phyloP scores from a whole-genome alignment of 116 monocot genomes.

The Cymodocea nodosa region DNA sequence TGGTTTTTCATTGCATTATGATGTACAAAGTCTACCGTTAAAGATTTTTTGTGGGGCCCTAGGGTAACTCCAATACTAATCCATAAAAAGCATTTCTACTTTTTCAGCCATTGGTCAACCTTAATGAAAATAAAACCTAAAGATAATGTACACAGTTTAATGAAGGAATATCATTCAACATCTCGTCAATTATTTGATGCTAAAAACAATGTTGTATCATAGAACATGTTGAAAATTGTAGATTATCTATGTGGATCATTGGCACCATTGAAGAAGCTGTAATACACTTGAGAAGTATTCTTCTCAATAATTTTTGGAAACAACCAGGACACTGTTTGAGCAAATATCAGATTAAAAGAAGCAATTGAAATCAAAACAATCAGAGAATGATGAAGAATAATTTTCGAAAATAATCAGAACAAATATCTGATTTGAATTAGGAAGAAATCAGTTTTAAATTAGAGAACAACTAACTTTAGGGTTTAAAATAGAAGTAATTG shows the following conservation, averaged over 20 bases:
- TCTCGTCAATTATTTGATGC: conserved; percentile 10
- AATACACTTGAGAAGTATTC: too few species aligned
- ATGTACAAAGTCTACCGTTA: conserved; percentile 22
- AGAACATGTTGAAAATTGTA: conserved; percentile 33
- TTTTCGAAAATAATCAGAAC: too few species aligned
- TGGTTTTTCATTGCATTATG: conserved; percentile 63
- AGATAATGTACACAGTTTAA: neutral
- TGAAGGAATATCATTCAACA: conserved; percentile 10
- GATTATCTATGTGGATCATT: conserved; percentile 36
- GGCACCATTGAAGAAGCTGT: too few species aligned
- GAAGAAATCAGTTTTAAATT: too few species aligned
- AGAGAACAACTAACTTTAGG: too few species aligned
- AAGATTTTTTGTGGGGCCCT: conserved; percentile 75
- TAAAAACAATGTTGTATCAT: conserved; percentile 10
- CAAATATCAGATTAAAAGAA: too few species aligned
- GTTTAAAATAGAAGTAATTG: too few species aligned
- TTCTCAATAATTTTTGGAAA: too few species aligned
- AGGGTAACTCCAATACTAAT: conserved; percentile 52
- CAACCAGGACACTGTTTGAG: too few species aligned
- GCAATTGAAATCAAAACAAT: too few species aligned
- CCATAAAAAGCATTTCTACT: conserved; percentile 63
- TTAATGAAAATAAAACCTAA: conserved; percentile 12
- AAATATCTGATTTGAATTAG: too few species aligned
- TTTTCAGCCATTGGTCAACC: conserved; percentile 52
- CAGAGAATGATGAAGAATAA: too few species aligned